phyloP scores from a whole-genome alignment of 805 yeast species.

The Schwanniomyces vanrijiae region DNA sequence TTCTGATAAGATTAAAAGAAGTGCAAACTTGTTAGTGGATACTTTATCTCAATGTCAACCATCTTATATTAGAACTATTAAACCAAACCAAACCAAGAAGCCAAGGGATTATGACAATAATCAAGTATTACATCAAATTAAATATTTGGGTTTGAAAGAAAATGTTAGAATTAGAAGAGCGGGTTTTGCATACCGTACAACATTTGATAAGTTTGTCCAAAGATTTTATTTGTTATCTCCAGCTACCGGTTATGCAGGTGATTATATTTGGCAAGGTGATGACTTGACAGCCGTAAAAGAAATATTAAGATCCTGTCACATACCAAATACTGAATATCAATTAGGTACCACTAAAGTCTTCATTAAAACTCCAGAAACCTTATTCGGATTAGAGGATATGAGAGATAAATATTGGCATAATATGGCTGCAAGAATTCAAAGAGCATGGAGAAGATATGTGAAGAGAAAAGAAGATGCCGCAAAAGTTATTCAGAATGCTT shows the following conservation, averaged over 20 bases:
- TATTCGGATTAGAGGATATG: slow-evolving; percentile 93
- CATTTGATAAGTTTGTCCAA: slow-evolving; percentile 94
- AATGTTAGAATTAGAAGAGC: slow-evolving; percentile 98
- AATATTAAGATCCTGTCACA: slow-evolving; percentile 54
- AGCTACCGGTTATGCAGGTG: slow-evolving; percentile 88
- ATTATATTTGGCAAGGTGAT: slow-evolving; percentile 59
- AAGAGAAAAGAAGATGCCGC: slow-evolving; percentile 87
- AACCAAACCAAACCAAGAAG: slow-evolving; percentile 91
- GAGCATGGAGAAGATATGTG: slow-evolving; percentile 89
- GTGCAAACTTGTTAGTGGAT: slow-evolving; percentile 88
- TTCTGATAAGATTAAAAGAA: slow-evolving; percentile 86
- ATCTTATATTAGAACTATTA: slow-evolving; percentile 94
- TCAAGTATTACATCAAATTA: slow-evolving; percentile 93
- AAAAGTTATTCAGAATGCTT: slow-evolving; percentile 71
- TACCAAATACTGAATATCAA: slow-evolving; percentile 82
- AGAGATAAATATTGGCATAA: slow-evolving; percentile 97
- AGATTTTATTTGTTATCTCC: slow-evolving; percentile 86
- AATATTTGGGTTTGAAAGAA: slow-evolving; percentile 93
- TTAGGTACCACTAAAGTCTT: slow-evolving; percentile 90
- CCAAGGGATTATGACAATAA: slow-evolving; percentile 86
- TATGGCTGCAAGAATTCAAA: slow-evolving; percentile 96
- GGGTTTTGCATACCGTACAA: slow-evolving; percentile 96
- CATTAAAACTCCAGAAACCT: slow-evolving; percentile 94
- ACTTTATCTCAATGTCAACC: slow-evolving; percentile 91
- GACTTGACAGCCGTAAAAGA: slow-evolving; percentile 51